Evolutionary conservation across 306 rosid genomes (phyloP).

Genomic region (Acmispon strigosus): DNA sequence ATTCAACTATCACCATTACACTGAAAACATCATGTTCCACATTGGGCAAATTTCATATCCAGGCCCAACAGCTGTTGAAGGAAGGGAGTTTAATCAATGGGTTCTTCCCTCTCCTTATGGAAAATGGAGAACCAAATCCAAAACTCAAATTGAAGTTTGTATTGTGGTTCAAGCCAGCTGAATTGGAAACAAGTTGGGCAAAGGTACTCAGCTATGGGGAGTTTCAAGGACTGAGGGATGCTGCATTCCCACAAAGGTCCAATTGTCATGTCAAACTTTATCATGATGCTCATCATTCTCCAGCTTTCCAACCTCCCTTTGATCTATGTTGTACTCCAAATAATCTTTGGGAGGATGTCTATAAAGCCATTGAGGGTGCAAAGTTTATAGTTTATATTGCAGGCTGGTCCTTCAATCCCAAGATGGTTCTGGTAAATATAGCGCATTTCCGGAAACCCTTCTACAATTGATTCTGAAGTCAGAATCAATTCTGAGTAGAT

Average conservation of each 20-base stretch:
- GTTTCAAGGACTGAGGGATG: constrained; percentile 56
- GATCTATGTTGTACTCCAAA: constrained; percentile 47
- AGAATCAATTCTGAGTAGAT: too few species aligned
- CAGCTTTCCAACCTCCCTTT: constrained; percentile 56
- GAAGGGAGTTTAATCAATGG: constrained; percentile 63
- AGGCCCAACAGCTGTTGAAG: constrained; percentile 41
- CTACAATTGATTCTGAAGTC: too few species aligned
- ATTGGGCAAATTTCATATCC: constrained; percentile 62
- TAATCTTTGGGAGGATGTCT: constrained; percentile 86
- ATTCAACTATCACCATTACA: constrained; percentile 50
- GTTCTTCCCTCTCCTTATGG: constrained; percentile 53
- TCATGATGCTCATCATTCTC: constrained; percentile 89
- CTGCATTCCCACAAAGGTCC: constrained; percentile 66
- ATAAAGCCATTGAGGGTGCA: constrained; percentile 79
- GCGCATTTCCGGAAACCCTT: background rate
- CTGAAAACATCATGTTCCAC: constrained; percentile 50
- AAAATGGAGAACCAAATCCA: constrained; percentile 57
- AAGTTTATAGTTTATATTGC: constrained; percentile 72
- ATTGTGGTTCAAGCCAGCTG: constrained; percentile 82
- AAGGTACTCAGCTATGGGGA: constrained; percentile 41
- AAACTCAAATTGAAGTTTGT: constrained; percentile 64
- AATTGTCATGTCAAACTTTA: constrained; percentile 73
- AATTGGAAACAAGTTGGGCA: constrained; percentile 56
- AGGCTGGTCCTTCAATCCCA: constrained; percentile 89
- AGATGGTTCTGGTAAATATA: constrained; percentile 60